Evolutionary conservation across 2,329 filamentous ascomycete species (phyloP), one percentile per base, ranked within the genome.

Genomic region (Penicillium concentricum): DNA sequence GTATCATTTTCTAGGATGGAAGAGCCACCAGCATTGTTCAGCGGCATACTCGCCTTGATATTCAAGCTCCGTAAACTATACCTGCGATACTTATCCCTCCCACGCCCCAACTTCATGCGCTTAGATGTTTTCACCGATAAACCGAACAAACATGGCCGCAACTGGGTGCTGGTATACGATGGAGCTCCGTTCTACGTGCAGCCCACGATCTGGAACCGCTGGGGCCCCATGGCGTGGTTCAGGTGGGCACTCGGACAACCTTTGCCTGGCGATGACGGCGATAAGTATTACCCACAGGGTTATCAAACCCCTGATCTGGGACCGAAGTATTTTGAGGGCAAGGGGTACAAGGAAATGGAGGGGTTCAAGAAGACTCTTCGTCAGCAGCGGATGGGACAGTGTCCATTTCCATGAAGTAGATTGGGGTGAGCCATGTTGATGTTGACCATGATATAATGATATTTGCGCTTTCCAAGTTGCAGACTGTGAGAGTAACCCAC

Each of bases 141-240:
- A 1, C 76, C 81, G 0, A 82, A 89, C 10, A 72, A 79, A 28
- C 80, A 82, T 0, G 84, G 84, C 1, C 80, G 82, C 3, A 80
- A 86, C 61, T 76, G 79, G 48, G 70, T 74, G 63, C 66, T 75
- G 0, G 61, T 76, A 28, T 89, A 84, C 68, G 78, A 85, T 26
- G 82, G 83, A 22, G 81, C 85, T 46, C 88, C 88, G 2, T 89
- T 82, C 75, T 90, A 89, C 70, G 78, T 83, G 22, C 77, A 81
- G 57, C 79, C 79, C 26, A 87, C 82, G 0, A 68, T 82, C 26
- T 84, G 79, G 83, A 84, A 80, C 65, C 82, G 84, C 56, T 90
- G 83, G 84, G 84, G 83, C 5, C 85, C 80, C 0, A 68, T 71
- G 55, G 85, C 80, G 0, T 79, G 80, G 77, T 54, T 82, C 15